Conservation (phyloP, 2,329 filamentous ascomycete species). For the Thielaviopsis euricoi region DNA sequence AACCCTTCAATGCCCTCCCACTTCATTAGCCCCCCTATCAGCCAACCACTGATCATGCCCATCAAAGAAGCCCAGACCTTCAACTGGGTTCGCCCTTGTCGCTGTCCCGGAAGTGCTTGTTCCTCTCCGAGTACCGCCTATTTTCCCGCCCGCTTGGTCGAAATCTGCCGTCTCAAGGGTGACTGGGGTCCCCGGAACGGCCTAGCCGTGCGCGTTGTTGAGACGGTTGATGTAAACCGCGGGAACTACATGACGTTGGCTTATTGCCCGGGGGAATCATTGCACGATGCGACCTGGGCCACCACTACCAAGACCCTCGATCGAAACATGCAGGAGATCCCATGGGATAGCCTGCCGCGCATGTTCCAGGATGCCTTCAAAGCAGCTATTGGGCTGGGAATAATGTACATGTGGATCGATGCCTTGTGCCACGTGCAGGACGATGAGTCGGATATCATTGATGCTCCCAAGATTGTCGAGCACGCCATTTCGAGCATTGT, state of each 20-base stretch:
- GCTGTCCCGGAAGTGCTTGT: background rate
- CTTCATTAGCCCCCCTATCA: background rate
- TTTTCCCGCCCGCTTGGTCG: slow-evolving; percentile 1
- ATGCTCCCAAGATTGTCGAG: background rate
- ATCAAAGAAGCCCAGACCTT: background rate
- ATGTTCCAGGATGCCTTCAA: slow-evolving; percentile 1
- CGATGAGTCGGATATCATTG: background rate
- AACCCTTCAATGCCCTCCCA: background rate
- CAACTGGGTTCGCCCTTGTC: background rate
- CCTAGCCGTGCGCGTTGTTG: slow-evolving; percentile 2
- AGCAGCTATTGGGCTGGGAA: slow-evolving; percentile 1
- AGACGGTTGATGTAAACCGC: background rate
- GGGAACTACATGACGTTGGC: slow-evolving; percentile 3
- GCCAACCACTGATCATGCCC: background rate
- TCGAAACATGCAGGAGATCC: slow-evolving; percentile 4
- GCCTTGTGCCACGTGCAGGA: background rate
- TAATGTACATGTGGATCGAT: slow-evolving; percentile 7
- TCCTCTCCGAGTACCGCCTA: background rate
- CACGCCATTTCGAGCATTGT: background rate
- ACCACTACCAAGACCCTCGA: background rate
- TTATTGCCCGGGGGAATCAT: background rate
- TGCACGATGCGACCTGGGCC: background rate
- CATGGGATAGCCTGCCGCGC: background rate
- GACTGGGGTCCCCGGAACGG: slow-evolving; percentile 1
- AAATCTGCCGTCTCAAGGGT: slow-evolving; percentile 4